Percentiles rank a stretch among this genome's conserved stretches.
Evolutionary conservation across 2,329 filamentous ascomycete species (phyloP).

Genomic region (Botrytis byssoidea): DNA sequence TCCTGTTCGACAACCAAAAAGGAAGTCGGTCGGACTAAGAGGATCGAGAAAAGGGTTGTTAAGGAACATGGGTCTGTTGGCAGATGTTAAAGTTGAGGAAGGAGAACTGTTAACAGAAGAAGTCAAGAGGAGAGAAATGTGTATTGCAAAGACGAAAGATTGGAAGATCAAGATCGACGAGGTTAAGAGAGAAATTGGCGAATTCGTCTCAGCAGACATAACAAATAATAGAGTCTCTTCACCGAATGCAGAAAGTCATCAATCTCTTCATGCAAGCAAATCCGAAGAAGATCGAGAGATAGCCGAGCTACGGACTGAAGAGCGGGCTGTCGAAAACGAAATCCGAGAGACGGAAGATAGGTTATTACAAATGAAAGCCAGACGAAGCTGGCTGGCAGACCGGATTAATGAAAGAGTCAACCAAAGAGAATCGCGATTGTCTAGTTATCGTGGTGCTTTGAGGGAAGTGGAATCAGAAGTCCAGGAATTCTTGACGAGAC

Average conservation of each 20-base stretch:
- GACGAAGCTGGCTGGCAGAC: conserved; percentile 57
- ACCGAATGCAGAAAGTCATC: conserved; percentile 54
- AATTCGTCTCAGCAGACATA: conserved; percentile 4
- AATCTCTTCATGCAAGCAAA: conserved; percentile 45
- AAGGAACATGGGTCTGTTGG: conserved; percentile 61
- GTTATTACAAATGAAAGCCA: conserved; percentile 58
- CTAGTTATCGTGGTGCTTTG: conserved; percentile 67
- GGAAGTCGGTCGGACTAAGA: conserved; percentile 54
- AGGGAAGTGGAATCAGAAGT: conserved; percentile 65
- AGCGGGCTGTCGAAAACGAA: conserved; percentile 54
- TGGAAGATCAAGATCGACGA: conserved; percentile 47
- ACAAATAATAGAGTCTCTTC: conserved; percentile 45
- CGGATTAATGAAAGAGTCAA: conserved; percentile 64
- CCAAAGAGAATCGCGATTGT: conserved; percentile 66
- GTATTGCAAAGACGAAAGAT: conserved; percentile 56
- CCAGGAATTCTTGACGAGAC: conserved; percentile 55
- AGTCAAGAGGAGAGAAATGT: conserved; percentile 54
- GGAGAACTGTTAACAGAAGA: conserved; percentile 58
- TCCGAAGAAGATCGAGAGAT: conserved; percentile 57
- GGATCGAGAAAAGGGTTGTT: conserved; percentile 65
- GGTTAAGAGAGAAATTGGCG: conserved; percentile 19
- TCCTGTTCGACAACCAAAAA: conserved; percentile 59
- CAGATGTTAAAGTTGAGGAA: conserved; percentile 67
- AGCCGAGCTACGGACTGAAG: conserved; percentile 56
- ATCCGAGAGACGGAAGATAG: conserved; percentile 66